phyloP scores from a whole-genome alignment of 1,284 basidiomycete species.

The Moniliophthora roreri region DNA sequence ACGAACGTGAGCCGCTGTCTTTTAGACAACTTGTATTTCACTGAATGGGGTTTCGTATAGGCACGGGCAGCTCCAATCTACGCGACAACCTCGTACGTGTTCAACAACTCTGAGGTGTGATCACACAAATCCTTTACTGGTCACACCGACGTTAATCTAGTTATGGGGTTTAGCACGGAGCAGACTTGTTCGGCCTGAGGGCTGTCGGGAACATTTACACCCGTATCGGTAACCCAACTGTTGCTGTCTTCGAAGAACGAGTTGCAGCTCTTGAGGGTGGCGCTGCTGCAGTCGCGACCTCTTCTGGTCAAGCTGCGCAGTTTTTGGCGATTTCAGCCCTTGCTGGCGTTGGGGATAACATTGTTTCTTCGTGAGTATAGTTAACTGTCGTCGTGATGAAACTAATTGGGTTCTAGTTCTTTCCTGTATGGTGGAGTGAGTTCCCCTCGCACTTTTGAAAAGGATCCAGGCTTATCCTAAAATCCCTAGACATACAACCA shows the following conservation, averaged over 20 bases:
- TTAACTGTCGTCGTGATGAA: neutral
- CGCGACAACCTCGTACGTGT: conserved; percentile 74
- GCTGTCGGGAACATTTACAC: conserved; percentile 76
- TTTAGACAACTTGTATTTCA: neutral
- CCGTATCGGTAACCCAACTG: conserved; percentile 83
- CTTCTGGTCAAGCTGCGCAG: conserved; percentile 83
- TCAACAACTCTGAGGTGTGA: conserved; percentile 73
- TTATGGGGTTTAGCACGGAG: conserved; percentile 59
- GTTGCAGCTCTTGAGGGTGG: conserved; percentile 86
- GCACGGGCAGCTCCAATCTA: conserved; percentile 86
- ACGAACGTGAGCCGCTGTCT: conserved; percentile 42
- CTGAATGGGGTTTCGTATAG: neutral
- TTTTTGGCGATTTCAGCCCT: conserved; percentile 74
- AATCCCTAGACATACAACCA: conserved; percentile 75
- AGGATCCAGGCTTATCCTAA: neutral
- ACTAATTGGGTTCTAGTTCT: conserved; percentile 34
- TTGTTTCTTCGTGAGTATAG: conserved; percentile 62
- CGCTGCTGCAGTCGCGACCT: conserved; percentile 73
- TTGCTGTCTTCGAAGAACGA: conserved; percentile 83
- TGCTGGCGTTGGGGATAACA: conserved; percentile 76
- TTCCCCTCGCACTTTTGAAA: conserved; percentile 1
- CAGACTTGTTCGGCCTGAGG: conserved; percentile 80
- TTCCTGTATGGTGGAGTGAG: conserved; percentile 69
- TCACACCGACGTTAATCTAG: neutral
- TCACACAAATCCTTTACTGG: neutral